Conservation (phyloP, 805 yeast genomes). For the Kodamaea hsintzibuensis region DNA sequence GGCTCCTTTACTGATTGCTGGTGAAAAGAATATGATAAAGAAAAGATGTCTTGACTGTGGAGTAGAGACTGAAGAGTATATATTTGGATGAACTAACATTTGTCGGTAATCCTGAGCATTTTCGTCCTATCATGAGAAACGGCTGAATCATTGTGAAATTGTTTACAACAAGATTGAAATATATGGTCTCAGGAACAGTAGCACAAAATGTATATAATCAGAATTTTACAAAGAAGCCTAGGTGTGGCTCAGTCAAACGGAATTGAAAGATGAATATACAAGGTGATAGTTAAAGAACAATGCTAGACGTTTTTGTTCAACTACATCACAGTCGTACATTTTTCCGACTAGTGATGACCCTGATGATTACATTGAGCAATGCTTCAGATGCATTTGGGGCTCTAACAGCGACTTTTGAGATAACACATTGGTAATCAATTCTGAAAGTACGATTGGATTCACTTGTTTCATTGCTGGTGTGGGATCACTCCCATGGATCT, state of each 20-base stretch:
- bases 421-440: conserved; percentile 55
- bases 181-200: too few relatives aligned
- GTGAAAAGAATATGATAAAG: conserved; percentile 37
- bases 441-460: conserved; percentile 68
- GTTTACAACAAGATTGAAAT: too few relatives aligned
- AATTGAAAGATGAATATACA: too few relatives aligned
- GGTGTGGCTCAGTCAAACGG: too few relatives aligned
- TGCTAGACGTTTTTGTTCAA: conserved; percentile 49
- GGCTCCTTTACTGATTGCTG: conserved; percentile 50
- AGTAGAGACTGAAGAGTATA: conserved; percentile 76
- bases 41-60: conserved; percentile 82
- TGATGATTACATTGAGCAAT: conserved; percentile 51
- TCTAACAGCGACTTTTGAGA: conserved; percentile 59
- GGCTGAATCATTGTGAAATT: too few relatives aligned
- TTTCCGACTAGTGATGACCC: conserved; percentile 68
- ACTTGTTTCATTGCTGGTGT: conserved; percentile 74
- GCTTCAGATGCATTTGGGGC: conserved; percentile 71
- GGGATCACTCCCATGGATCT: conserved; percentile 68
- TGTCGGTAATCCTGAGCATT: too few relatives aligned
- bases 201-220: too few relatives aligned
- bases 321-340: conserved; percentile 74
- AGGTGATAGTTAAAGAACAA: conserved; percentile 30
- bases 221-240: too few relatives aligned
- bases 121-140: too few relatives aligned
- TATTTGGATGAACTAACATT: conserved; percentile 13